Evolutionary conservation across 306 rosid species (phyloP).

Genomic region (Canavalia ensiformis): DNA sequence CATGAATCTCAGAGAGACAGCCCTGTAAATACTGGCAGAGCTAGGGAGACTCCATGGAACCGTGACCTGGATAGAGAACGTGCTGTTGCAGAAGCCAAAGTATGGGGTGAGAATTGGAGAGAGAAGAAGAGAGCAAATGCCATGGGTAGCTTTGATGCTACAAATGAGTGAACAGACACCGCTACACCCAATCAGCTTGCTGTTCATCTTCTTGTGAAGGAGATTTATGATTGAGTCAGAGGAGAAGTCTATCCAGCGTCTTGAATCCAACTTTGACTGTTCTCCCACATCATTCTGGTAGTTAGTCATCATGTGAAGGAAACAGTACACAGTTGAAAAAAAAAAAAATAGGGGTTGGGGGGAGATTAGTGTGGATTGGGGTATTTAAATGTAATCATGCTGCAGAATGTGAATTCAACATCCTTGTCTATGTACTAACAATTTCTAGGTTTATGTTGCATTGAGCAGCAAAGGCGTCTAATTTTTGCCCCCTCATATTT

Average conservation of each 20-base stretch:
- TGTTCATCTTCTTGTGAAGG: conserved; percentile 46
- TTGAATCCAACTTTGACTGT: conserved; percentile 56
- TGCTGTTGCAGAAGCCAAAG: conserved; percentile 94
- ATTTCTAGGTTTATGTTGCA: conserved; percentile 59
- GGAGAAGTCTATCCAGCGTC: conserved; percentile 53
- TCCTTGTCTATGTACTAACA: conserved; percentile 62
- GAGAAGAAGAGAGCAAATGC: conserved; percentile 84
- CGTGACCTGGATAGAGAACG: conserved; percentile 96
- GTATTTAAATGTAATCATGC: conserved; percentile 55
- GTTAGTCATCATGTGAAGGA: conserved; percentile 50
- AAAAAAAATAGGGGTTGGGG: conserved; percentile 29
- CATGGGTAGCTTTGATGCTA: conserved; percentile 87
- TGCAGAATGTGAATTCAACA: conserved; percentile 54
- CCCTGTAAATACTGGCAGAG: conserved; percentile 84
- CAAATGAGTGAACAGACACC: conserved; percentile 68
- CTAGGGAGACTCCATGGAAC: conserved; percentile 81
- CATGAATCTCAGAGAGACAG: conserved; percentile 81
- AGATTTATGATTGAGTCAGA: conserved; percentile 55
- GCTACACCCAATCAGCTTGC: conserved; percentile 41
- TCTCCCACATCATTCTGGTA: conserved; percentile 47
- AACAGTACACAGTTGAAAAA: conserved; percentile 41
- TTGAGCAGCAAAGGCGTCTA: conserved; percentile 58
- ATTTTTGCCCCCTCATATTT: conserved; percentile 67
- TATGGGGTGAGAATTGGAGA: conserved; percentile 99
- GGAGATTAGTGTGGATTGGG: conserved; percentile 59